These are phyloP conservation scores for Heterobasidion parviporum DNA, from an alignment of 1,284 basidiomycete genomes.

Conservation along the genomic window DNA sequence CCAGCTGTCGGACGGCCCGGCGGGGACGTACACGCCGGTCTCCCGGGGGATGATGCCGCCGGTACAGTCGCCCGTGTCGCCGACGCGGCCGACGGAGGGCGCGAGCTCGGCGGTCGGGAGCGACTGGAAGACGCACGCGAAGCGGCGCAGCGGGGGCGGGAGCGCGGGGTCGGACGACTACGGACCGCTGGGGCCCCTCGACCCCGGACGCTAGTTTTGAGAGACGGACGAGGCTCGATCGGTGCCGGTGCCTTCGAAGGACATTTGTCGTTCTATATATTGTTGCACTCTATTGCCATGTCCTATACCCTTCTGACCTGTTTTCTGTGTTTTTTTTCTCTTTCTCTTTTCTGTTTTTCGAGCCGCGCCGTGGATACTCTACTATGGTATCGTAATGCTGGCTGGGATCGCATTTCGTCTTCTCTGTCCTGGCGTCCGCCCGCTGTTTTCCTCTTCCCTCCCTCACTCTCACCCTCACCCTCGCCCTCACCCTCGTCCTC, in stretches of 20 bases:
- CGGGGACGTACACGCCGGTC: slow-evolving; percentile 45
- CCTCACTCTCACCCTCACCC: too few species aligned
- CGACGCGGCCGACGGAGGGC: slow-evolving; percentile 21
- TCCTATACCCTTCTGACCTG: slow-evolving; percentile 9
- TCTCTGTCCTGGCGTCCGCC: background rate
- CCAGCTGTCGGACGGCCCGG: slow-evolving; percentile 48
- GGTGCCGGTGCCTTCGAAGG: background rate
- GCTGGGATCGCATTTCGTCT: background rate
- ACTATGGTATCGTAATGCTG: slow-evolving; percentile 8
- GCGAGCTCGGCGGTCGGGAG: slow-evolving; percentile 27
- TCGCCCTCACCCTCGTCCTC: background rate
- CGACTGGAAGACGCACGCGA: slow-evolving; percentile 33
- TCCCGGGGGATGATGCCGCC: slow-evolving; percentile 40
- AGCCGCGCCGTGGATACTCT: background rate
- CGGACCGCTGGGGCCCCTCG: slow-evolving; percentile 72
- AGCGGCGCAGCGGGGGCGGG: slow-evolving; percentile 36
- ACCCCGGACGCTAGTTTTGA: slow-evolving; percentile 40
- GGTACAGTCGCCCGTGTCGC: slow-evolving; percentile 42
- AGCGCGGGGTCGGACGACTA: slow-evolving; percentile 41
- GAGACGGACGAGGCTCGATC: background rate
- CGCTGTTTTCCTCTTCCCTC: background rate
- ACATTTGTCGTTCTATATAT: slow-evolving; percentile 8
- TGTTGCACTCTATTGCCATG: background rate
- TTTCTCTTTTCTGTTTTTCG: background rate
- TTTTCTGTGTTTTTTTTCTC: background rate